Evolutionary conservation across 306 rosid species (phyloP).

Genomic region (Argentina anserina): DNA sequence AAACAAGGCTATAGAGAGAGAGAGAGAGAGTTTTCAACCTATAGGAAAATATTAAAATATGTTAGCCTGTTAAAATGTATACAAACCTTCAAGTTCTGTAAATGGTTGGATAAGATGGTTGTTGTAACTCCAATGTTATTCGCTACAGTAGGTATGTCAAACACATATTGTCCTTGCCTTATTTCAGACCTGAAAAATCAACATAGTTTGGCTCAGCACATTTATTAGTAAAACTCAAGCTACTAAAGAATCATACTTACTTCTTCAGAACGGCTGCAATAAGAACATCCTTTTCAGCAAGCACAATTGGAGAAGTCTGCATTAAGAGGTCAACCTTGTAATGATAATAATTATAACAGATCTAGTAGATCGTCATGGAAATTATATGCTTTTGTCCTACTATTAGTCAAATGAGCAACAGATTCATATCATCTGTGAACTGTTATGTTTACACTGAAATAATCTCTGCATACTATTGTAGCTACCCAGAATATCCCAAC

Average conservation of each 20-base stretch:
- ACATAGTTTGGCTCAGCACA: conserved; percentile 18
- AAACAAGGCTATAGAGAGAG: background rate
- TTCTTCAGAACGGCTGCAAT: conserved; percentile 67
- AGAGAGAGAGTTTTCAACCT: background rate
- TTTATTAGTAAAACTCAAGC: conserved; percentile 13
- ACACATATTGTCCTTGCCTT: conserved; percentile 74
- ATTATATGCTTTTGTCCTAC: background rate
- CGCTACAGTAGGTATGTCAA: conserved; percentile 70
- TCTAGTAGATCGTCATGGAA: background rate
- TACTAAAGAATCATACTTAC: conserved; percentile 45
- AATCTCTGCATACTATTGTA: conserved; percentile 6
- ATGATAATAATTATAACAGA: background rate
- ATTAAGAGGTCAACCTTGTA: conserved; percentile 7
- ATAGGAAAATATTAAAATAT: conserved; percentile 14
- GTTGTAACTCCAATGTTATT: conserved; percentile 69
- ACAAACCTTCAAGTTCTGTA: conserved; percentile 72
- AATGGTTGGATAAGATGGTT: conserved; percentile 50
- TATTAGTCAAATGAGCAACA: background rate
- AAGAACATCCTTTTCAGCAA: conserved; percentile 58
- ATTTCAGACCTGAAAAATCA: conserved; percentile 69
- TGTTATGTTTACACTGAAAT: conserved; percentile 9
- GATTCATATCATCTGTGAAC: background rate
- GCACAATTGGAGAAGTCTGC: conserved; percentile 70
- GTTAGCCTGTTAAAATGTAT: conserved; percentile 7
- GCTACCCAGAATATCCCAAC: background rate